Conservation (phyloP, 441 rosid genomes). For the Isatis lusitanica region DNA sequence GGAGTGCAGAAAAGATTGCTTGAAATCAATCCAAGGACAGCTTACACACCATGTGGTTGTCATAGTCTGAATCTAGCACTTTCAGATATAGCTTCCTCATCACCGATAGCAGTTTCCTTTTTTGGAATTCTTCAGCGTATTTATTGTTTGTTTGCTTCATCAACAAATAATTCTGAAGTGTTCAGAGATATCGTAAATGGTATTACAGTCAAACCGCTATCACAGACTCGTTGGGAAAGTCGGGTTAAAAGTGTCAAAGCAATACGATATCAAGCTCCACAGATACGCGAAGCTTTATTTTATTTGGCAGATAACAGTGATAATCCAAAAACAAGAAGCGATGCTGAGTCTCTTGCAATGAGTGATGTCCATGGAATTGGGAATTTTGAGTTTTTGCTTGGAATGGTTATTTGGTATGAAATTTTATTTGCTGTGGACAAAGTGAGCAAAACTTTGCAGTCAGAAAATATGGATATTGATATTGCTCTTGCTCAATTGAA, state of each 20-base stretch:
- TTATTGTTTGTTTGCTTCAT: neutral
- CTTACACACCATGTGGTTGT: neutral
- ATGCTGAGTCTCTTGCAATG: neutral
- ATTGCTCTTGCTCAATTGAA: neutral
- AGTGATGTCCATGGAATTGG: neutral
- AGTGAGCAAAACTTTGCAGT: neutral
- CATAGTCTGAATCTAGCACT: neutral
- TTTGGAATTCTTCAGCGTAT: neutral
- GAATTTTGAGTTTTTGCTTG: neutral
- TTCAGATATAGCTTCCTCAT: neutral
- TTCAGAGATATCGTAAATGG: neutral
- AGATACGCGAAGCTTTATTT: neutral
- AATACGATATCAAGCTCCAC: neutral
- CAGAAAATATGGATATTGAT: neutral
- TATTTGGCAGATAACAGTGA: neutral
- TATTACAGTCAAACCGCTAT: neutral
- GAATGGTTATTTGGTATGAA: neutral
- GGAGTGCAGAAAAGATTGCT: neutral
- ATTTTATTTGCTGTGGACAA: neutral
- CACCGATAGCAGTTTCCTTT: neutral
- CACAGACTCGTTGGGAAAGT: neutral
- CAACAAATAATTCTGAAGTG: neutral
- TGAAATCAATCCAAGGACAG: neutral
- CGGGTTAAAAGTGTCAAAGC: neutral
- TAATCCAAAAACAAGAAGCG: neutral